Conservation (phyloP, 2,329 filamentous ascomycete genomes). For the Exophiala calicioides region DNA sequence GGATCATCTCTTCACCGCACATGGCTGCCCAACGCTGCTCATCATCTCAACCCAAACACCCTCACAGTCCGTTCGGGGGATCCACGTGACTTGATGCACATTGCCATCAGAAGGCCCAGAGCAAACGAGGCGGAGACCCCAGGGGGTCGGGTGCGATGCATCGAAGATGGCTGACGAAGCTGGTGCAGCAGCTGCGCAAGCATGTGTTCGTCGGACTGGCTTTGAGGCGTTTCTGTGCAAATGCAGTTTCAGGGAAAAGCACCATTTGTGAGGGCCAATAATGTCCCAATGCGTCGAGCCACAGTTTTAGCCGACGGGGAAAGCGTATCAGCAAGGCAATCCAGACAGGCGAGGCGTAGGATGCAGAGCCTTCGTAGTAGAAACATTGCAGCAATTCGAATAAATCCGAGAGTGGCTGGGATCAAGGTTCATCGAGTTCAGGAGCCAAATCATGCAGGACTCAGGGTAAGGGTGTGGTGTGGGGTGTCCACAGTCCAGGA, state of each 20-base stretch:
- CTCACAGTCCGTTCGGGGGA: neutral
- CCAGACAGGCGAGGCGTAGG: conserved; percentile 5
- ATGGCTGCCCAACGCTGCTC: conserved; percentile 6
- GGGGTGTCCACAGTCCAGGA: conserved; percentile 14
- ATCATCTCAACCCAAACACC: conserved; percentile 17
- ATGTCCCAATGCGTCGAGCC: conserved; percentile 12
- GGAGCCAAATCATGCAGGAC: conserved; percentile 17
- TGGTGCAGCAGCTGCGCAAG: conserved; percentile 7
- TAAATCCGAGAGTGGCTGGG: conserved; percentile 10
- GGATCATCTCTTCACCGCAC: conserved; percentile 7
- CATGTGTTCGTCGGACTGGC: conserved; percentile 27
- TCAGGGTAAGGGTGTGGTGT: conserved; percentile 24
- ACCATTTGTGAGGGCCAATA: conserved; percentile 8
- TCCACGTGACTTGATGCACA: conserved; percentile 12
- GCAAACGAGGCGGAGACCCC: neutral
- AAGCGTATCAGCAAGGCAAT: neutral
- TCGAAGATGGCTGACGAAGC: conserved; percentile 3
- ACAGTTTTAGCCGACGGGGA: conserved; percentile 14
- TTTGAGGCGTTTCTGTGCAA: conserved; percentile 10
- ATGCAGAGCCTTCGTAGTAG: too few species aligned
- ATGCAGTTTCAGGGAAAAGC: conserved; percentile 8
- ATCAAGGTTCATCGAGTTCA: conserved; percentile 19
- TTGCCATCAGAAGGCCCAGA: conserved; percentile 2
- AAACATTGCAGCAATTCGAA: conserved; percentile 14
- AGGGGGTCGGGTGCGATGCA: neutral